Percentiles rank a stretch among this genome's conserved stretches.
Evolutionary conservation across 139 green algal genomes (phyloP).

Genomic region (Chlorella sp.): DNA sequence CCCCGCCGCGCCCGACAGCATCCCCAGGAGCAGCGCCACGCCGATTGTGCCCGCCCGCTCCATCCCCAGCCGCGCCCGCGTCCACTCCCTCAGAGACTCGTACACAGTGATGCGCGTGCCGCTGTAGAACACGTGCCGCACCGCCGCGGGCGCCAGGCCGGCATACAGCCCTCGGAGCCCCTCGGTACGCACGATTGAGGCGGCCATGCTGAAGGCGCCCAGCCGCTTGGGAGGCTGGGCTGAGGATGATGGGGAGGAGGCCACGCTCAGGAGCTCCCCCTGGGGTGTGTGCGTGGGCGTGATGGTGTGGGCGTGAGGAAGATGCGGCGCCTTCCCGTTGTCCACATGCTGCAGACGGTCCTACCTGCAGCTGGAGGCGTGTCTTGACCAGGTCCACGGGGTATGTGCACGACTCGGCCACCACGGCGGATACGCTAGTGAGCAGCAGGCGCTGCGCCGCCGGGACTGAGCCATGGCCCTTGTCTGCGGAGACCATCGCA

Average conservation of each 20-base stretch:
- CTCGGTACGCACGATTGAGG: conserved; percentile 20
- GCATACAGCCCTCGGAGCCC: conserved; percentile 42
- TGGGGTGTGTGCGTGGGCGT: not conserved
- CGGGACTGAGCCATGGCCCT: too few relatives aligned
- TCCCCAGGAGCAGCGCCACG: conserved; percentile 29
- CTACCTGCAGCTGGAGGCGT: conserved; percentile 46
- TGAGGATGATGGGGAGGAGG: not conserved
- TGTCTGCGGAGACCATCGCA: too few relatives aligned
- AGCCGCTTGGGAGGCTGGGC: not conserved
- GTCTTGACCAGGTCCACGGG: conserved; percentile 60
- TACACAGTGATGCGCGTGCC: conserved; percentile 50
- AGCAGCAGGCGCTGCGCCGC: too few relatives aligned
- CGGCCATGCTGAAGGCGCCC: conserved; percentile 17
- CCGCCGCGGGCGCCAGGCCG: conserved; percentile 42
- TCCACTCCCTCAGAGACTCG: conserved; percentile 42
- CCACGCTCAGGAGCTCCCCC: not conserved
- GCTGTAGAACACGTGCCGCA: conserved; percentile 56
- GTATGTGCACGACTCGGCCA: conserved; percentile 45
- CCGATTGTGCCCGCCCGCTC: too few relatives aligned
- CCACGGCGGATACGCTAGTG: too few relatives aligned
- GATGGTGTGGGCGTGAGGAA: not conserved
- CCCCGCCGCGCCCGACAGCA: conserved; percentile 43
- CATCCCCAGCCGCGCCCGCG: too few relatives aligned
- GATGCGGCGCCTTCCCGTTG: not conserved
- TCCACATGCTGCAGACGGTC: not conserved